Percentiles rank a stretch among this genome's conserved stretches.
Evolutionary conservation across 208 protist genomes (phyloP).

Genomic region (Leptomonas seymouri): DNA sequence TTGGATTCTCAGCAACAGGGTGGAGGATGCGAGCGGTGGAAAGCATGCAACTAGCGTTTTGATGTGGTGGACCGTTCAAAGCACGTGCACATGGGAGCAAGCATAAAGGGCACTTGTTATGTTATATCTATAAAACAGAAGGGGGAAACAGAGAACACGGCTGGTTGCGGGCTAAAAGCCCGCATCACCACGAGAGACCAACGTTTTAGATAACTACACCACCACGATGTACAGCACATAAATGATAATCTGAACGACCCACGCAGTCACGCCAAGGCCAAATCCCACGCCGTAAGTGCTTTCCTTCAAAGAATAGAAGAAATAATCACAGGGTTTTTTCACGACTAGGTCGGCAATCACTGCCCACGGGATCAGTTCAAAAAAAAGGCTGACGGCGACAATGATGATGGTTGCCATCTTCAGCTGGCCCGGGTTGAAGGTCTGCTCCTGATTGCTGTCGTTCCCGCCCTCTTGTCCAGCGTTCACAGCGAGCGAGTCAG

Average conservation of each 20-base stretch:
- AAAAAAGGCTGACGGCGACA: constrained; percentile 31
- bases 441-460: constrained; percentile 4
- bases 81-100: no score
- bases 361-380: constrained; percentile 68
- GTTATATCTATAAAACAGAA: no score
- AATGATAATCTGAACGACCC: constrained; percentile 39
- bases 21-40: no score
- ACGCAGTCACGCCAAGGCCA: constrained; percentile 59
- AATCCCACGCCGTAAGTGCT: constrained; percentile 76
- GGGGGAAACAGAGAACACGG: no score
- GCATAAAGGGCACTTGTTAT: no score
- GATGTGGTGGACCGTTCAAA: no score
- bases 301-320: constrained; percentile 11
- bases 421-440: constrained; percentile 32
- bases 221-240: constrained; percentile 43
- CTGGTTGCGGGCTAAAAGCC: no score
- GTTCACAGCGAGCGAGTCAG: background rate
- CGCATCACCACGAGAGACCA: background rate
- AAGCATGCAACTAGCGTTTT: no score
- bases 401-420: constrained; percentile 53
- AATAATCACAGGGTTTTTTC: constrained; percentile 42
- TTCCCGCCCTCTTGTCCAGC: background rate
- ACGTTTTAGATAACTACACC: constrained; percentile 18
- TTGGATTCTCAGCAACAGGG: no score
- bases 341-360: constrained; percentile 47